Percentiles rank a stretch among this genome's conserved stretches.
Conservation (phyloP, 495 filamentous ascomycete species). For the Cairneyella variabilis region DNA sequence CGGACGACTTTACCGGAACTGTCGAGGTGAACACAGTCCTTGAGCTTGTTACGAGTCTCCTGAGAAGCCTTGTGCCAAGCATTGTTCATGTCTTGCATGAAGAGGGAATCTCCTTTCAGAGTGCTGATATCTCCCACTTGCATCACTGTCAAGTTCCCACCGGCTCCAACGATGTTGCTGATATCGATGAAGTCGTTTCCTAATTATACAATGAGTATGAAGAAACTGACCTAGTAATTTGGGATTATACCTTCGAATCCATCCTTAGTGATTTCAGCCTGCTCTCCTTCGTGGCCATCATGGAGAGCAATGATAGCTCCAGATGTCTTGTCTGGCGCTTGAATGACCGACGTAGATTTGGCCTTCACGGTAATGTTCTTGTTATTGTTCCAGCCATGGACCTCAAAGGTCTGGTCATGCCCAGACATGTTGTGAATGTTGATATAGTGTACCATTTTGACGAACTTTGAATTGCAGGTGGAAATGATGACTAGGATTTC, state of each 20-base stretch:
- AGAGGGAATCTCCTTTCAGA: constrained; percentile 34
- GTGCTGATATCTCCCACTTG: constrained; percentile 35
- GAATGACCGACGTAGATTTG: constrained; percentile 21
- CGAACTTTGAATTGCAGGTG: too few relatives aligned
- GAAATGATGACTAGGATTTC: too few relatives aligned
- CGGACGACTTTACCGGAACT: constrained; percentile 32
- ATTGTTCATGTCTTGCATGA: constrained; percentile 37
- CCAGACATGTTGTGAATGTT: constrained; percentile 33
- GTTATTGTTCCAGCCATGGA: constrained; percentile 34
- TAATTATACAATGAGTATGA: background rate
- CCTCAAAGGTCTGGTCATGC: constrained; percentile 34
- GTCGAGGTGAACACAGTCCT: constrained; percentile 30
- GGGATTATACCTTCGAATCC: constrained; percentile 25
- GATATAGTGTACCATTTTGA: constrained; percentile 26
- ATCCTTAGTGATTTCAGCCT: constrained; percentile 38
- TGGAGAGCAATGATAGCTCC: constrained; percentile 39
- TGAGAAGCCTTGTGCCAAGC: constrained; percentile 30
- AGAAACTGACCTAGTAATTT: background rate
- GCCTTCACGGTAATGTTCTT: constrained; percentile 30
- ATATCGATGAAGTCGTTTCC: constrained; percentile 40
- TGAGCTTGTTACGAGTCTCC: constrained; percentile 29
- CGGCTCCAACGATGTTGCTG: constrained; percentile 38
- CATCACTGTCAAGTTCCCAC: constrained; percentile 39
- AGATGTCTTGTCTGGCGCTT: constrained; percentile 30
- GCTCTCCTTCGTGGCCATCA: constrained; percentile 36